These are phyloP conservation scores for Agrocybe praecox DNA, from an alignment of 768 basidiomycete species.

Conservation along the genomic window DNA sequence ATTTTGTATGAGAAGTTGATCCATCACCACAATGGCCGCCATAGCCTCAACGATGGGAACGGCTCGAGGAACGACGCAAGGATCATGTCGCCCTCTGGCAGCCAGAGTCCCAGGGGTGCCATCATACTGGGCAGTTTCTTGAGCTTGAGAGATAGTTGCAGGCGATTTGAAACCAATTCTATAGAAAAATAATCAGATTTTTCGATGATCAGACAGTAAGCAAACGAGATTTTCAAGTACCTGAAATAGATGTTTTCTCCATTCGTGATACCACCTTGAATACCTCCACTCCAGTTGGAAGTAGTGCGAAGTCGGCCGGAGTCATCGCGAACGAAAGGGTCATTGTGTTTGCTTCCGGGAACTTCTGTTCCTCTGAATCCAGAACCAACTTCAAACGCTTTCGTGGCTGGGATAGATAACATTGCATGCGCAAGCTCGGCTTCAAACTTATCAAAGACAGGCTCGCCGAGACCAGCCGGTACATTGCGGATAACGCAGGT, in stretches of 20 bases:
- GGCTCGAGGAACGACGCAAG: slow-evolving; percentile 95
- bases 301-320: slow-evolving; percentile 79
- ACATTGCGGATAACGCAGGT: slow-evolving; percentile 94
- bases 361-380: slow-evolving; percentile 96
- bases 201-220: not conserved
- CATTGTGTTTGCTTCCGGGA: slow-evolving; percentile 93
- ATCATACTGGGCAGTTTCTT: slow-evolving; percentile 91
- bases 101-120: slow-evolving; percentile 88
- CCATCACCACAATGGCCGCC: slow-evolving; percentile 96
- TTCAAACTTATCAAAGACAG: slow-evolving; percentile 98
- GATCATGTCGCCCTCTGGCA: slow-evolving; percentile 93
- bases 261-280: slow-evolving; percentile 98
- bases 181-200: not conserved
- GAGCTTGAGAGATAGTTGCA: slow-evolving; percentile 93
- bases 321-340: slow-evolving; percentile 67
- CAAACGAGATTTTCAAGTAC: slow-evolving; percentile 43
- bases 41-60: slow-evolving; percentile 98
- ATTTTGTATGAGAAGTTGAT: slow-evolving; percentile 88
- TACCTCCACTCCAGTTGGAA: slow-evolving; percentile 96
- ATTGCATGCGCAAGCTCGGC: slow-evolving; percentile 95
- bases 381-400: slow-evolving; percentile 96
- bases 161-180: slow-evolving; percentile 98
- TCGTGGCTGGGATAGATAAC: slow-evolving; percentile 98
- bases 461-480: slow-evolving; percentile 93
- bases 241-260: slow-evolving; percentile 98